Evolutionary conservation across 1,284 basidiomycete species (phyloP).

Genomic region (Moesziomyces sp.): DNA sequence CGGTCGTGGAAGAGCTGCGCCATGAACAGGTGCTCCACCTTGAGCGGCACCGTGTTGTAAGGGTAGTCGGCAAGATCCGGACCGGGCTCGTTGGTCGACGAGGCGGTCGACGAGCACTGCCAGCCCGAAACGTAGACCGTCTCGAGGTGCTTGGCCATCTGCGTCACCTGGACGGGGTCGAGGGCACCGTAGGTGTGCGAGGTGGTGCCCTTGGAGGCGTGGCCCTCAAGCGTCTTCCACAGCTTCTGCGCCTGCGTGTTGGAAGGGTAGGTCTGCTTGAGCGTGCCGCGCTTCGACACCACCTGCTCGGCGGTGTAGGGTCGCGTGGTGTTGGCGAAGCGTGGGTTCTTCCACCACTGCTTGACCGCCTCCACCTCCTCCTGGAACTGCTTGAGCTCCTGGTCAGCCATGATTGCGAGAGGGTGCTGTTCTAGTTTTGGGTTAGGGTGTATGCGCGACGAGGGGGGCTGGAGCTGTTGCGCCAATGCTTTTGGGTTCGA

Average conservation of each 20-base stretch:
- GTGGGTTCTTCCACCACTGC: conserved; percentile 91
- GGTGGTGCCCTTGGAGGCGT: conserved; percentile 72
- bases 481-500: too few species aligned
- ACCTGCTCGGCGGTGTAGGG: conserved; percentile 94
- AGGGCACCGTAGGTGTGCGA: conserved; percentile 97
- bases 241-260: conserved; percentile 88
- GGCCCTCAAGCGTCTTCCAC: conserved; percentile 75
- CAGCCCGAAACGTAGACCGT: conserved; percentile 68
- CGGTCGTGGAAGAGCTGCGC: conserved; percentile 76
- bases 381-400: conserved; percentile 73
- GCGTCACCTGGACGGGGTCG: conserved; percentile 88
- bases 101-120: conserved; percentile 66
- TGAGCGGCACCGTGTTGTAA: conserved; percentile 75
- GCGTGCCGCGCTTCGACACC: conserved; percentile 90
- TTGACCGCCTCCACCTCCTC: conserved; percentile 85
- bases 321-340: conserved; percentile 83
- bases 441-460: too few species aligned
- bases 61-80: conserved; percentile 72
- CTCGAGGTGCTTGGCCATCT: conserved; percentile 68
- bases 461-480: too few species aligned
- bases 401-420: conserved; percentile 46
- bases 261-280: conserved; percentile 87
- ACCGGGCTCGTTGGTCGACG: conserved; percentile 67
- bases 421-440: too few species aligned
- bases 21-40: conserved; percentile 75